Evolutionary conservation across 2,329 filamentous ascomycete species (phyloP).

Genomic region (Aureobasidium sp.): DNA sequence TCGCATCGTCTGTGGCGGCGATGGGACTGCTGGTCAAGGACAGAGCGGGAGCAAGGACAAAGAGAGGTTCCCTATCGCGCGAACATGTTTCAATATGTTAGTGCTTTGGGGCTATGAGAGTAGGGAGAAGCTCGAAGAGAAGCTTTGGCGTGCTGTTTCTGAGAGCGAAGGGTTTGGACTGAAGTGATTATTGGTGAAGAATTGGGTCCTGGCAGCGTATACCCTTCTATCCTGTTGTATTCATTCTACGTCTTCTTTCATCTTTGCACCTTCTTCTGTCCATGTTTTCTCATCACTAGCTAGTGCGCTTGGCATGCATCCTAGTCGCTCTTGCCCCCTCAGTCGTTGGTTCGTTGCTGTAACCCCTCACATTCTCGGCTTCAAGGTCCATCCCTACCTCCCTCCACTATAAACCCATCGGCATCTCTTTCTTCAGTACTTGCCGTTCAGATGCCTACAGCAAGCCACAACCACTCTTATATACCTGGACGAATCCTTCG

Average conservation of each 20-base stretch:
- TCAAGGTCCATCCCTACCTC: neutral
- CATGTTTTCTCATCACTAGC: neutral
- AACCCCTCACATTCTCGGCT: neutral
- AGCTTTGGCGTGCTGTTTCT: constrained; percentile 78
- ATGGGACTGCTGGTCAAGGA: constrained; percentile 33
- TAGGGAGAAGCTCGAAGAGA: constrained; percentile 58
- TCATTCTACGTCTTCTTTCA: neutral
- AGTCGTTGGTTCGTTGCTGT: neutral
- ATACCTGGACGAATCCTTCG: neutral
- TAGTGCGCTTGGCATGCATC: neutral
- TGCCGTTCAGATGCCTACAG: neutral
- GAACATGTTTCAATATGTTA: constrained; percentile 86
- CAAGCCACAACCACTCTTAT: neutral
- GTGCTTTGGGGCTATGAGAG: constrained; percentile 66
- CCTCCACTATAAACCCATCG: neutral
- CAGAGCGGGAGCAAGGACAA: constrained; percentile 48
- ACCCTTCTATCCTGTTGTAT: neutral
- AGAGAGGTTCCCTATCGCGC: constrained; percentile 70
- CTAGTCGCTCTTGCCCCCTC: neutral
- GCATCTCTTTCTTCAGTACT: neutral
- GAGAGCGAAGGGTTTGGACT: constrained; percentile 91
- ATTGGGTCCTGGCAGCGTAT: neutral
- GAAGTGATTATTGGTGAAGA: constrained; percentile 47
- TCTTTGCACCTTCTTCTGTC: neutral
- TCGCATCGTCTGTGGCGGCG: constrained; percentile 66